Evolutionary conservation across 2,329 filamentous ascomycete genomes (phyloP).

Genomic region (Nigrospora oryzae): DNA sequence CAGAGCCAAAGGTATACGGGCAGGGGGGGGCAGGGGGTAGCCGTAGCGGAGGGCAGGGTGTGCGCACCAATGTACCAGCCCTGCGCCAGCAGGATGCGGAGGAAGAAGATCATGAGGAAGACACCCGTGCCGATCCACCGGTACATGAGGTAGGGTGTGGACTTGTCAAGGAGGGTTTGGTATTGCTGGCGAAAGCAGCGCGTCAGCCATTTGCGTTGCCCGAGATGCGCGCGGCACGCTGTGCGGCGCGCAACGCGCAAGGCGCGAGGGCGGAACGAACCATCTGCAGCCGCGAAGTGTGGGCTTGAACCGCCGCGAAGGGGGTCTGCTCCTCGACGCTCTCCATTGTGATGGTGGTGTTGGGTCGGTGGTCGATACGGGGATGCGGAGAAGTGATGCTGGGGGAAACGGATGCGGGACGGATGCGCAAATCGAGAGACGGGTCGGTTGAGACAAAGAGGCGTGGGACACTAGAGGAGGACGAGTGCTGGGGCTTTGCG

Average conservation of each 20-base stretch:
- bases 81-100: constrained; percentile 84
- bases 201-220: neutral
- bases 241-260: no score
- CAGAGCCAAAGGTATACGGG: neutral
- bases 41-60: neutral
- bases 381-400: no score
- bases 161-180: constrained; percentile 89
- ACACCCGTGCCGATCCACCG: constrained; percentile 81
- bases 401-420: no score
- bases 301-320: constrained; percentile 81
- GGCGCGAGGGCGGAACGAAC: constrained; percentile 29
- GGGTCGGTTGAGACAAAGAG: no score
- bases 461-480: no score
- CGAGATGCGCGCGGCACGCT: no score
- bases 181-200: constrained; percentile 56
- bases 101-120: constrained; percentile 71
- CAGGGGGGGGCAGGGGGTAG: no score
- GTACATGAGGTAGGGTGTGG: constrained; percentile 81
- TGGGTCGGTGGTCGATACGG: no score
- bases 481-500: no score
- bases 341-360: constrained; percentile 53
- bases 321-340: constrained; percentile 81
- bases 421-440: no score
- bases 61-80: constrained; percentile 93
- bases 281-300: constrained; percentile 67